Evolutionary conservation across 2,329 filamentous ascomycete species (phyloP).

Genomic region (Trichoderma sp.): DNA sequence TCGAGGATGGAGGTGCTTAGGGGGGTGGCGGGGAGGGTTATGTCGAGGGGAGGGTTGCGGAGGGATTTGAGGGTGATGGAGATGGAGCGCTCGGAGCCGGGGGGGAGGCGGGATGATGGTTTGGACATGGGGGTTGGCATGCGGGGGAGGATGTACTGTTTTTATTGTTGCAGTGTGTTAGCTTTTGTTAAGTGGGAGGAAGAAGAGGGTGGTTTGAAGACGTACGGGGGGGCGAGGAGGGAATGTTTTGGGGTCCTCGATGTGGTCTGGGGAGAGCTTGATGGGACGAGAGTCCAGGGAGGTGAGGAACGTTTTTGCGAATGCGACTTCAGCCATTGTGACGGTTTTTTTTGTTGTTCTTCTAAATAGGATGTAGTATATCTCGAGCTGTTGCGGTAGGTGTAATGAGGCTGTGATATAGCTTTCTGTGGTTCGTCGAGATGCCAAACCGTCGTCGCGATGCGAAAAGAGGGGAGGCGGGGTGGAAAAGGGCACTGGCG

Average conservation of each 20-base stretch:
- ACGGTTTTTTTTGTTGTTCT: neutral
- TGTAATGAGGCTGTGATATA: neutral
- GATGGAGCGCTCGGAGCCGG: constrained; percentile 50
- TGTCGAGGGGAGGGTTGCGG: constrained; percentile 68
- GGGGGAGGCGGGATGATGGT: constrained; percentile 48
- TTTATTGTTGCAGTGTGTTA: neutral
- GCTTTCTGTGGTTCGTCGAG: neutral
- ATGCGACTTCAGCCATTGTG: constrained; percentile 75
- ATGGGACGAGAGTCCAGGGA: constrained; percentile 73
- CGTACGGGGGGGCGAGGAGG: constrained; percentile 72
- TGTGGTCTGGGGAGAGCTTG: constrained; percentile 85
- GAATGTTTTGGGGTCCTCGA: constrained; percentile 79
- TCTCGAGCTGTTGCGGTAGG: neutral
- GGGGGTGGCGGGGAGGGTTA: constrained; percentile 62
- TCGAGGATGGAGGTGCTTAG: constrained; percentile 73
- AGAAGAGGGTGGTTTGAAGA: neutral
- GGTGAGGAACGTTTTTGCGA: constrained; percentile 79
- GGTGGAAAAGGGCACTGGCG: neutral
- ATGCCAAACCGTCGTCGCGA: neutral
- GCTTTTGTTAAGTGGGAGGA: neutral
- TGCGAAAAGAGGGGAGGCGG: neutral
- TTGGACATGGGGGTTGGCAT: constrained; percentile 58
- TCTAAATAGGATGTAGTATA: neutral
- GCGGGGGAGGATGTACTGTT: constrained; percentile 69
- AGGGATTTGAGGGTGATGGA: constrained; percentile 69